These are phyloP conservation scores for Aspergillus affinis DNA, from an alignment of 495 filamentous ascomycete genomes.

Conservation along the genomic window DNA sequence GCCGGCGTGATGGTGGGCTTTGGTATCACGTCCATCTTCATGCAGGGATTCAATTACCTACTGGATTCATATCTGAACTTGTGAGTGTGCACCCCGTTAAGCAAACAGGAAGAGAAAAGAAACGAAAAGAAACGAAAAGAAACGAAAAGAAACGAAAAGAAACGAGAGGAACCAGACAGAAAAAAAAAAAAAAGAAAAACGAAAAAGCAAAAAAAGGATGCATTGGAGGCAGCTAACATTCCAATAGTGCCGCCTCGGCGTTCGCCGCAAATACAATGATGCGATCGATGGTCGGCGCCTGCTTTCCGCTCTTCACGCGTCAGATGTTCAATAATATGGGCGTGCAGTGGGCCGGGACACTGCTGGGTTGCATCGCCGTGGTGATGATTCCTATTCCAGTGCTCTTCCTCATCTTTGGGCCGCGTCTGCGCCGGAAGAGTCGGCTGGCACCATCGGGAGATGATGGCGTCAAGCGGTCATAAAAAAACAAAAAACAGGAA, in stretches of 20 bases:
- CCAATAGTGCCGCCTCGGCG: constrained; percentile 66
- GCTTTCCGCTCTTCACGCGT: constrained; percentile 75
- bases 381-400: constrained; percentile 70
- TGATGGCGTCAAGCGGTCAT: constrained; percentile 7
- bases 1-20: constrained; percentile 29
- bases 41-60: constrained; percentile 37
- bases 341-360: constrained; percentile 72
- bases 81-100: constrained; percentile 38
- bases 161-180: too few relatives aligned
- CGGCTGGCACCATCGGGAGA: constrained; percentile 24
- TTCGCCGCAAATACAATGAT: constrained; percentile 87
- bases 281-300: constrained; percentile 70
- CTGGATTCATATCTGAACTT: constrained; percentile 56
- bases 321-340: constrained; percentile 79
- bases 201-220: too few relatives aligned
- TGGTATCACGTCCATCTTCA: constrained; percentile 32
- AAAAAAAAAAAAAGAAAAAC: too few relatives aligned
- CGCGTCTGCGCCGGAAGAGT: constrained; percentile 31
- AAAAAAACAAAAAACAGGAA: too few relatives aligned
- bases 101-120: too few relatives aligned
- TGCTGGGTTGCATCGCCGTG: constrained; percentile 72
- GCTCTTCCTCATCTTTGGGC: constrained; percentile 31
- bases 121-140: too few relatives aligned
- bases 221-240: neutral
- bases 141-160: too few relatives aligned